Base-by-base conservation (phyloP, 345 rosid genomes). In the Lepidium aucheri region DNA sequence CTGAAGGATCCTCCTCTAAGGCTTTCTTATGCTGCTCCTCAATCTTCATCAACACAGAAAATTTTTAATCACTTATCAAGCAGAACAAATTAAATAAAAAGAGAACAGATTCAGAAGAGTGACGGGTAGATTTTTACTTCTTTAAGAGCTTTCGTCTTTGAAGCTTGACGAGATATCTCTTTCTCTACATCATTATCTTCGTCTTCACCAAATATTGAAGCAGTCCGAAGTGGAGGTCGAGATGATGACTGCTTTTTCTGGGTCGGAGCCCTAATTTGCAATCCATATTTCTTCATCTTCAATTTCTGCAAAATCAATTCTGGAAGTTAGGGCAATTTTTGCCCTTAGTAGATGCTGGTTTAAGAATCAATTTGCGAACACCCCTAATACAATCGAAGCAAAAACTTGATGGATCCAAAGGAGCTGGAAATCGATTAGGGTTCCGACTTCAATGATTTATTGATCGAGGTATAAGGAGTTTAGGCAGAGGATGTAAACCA, bases 21-120 rank as follows among this genome's bases (percentile, higher is more conserved):
- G 95, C 91, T 72, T 88, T 87, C 80, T 81, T 88, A 61, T 85
- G 96, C 62, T 85, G 88, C 71, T 88, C 95, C 72, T 94, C 99
- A n/a, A 84, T 72, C 99, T 89, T 73, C 7, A 41, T 7, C 24
- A 28, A 33, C 38, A 39, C 7, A 6, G n/a, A 41, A 16, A 57
- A 36, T 2, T 9, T 24, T 24, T 10, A 43, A 22, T 9, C 26
- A 55, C 15, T 45, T 18, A 55, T n/a, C 46, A 16, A 44, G 11
- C 3, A 22, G 18, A 49, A 13, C 36, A 39, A 38, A 22, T 6
- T 7, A 26, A 35, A 22, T 39, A 35, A 9, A 12, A 4, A 22
- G 53, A 15, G 12, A 16, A 60, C 2, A 22, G 47, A 15, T 6
- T 8, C 9, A 26, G 9, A 33, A 15, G 22, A 49, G 56, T 30